These are phyloP conservation scores for Didymella glomerata DNA, from an alignment of 2,329 filamentous ascomycete genomes.

Conservation along the genomic window DNA sequence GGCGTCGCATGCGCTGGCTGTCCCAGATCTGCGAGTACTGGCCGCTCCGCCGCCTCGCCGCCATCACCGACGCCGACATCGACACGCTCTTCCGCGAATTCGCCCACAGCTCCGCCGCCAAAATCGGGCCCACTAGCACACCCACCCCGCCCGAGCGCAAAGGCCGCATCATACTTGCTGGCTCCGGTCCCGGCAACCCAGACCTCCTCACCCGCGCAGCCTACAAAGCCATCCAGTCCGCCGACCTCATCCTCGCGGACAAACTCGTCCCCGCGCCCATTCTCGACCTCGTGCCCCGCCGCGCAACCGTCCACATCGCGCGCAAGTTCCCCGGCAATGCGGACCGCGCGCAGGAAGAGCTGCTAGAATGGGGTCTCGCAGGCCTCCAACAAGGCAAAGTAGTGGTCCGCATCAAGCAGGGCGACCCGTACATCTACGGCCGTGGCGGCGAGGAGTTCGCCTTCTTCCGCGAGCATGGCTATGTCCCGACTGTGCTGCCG, in stretches of 20 bases:
- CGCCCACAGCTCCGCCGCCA: constrained; percentile 51
- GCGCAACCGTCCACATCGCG: constrained; percentile 89
- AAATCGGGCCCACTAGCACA: constrained; percentile 33
- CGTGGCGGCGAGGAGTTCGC: constrained; percentile 91
- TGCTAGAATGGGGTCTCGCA: constrained; percentile 78
- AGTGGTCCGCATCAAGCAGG: constrained; percentile 92
- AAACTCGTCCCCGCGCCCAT: constrained; percentile 87
- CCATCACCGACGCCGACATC: constrained; percentile 81
- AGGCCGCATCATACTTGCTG: constrained; percentile 86
- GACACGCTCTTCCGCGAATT: constrained; percentile 80
- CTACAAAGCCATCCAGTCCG: constrained; percentile 75
- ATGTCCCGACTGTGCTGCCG: constrained; percentile 77
- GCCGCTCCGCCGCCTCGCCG: constrained; percentile 83
- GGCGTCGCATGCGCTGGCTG: constrained; percentile 87
- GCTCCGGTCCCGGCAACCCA: constrained; percentile 90
- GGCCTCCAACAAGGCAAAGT: constrained; percentile 74
- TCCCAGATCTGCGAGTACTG: constrained; percentile 98
- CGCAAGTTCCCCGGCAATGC: constrained; percentile 98
- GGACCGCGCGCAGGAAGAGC: constrained; percentile 89
- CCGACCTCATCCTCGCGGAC: constrained; percentile 83
- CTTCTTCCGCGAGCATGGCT: constrained; percentile 79
- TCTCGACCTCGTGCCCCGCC: constrained; percentile 86
- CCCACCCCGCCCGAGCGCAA: constrained; percentile 26
- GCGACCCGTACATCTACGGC: constrained; percentile 95
- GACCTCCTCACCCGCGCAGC: constrained; percentile 87